Conservation (phyloP, 306 rosid species). For the Fragaria ananassa region DNA sequence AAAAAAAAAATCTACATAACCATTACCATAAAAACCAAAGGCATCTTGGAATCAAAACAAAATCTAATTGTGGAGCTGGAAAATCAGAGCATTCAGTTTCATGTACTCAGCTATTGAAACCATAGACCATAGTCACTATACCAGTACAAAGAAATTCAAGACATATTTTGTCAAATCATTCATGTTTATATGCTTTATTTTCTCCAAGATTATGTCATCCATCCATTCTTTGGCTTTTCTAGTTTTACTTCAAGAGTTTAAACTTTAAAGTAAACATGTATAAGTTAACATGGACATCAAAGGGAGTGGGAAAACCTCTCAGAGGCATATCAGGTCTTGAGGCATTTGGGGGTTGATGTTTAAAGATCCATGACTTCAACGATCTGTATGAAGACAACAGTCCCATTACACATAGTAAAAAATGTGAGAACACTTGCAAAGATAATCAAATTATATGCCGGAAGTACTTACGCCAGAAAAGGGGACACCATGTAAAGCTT, state of each 20-base stretch:
- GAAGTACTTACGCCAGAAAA: conserved; percentile 56
- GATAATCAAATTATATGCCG: conserved; percentile 27
- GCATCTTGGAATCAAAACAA: neutral
- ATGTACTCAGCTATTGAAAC: neutral
- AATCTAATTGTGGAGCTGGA: neutral
- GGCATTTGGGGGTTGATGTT: conserved; percentile 54
- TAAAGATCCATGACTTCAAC: conserved; percentile 70
- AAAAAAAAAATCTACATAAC: neutral
- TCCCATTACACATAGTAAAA: conserved; percentile 21
- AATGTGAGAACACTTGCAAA: conserved; percentile 13
- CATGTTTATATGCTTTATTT: conserved; percentile 2
- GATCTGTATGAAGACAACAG: conserved; percentile 49
- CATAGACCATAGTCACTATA: neutral
- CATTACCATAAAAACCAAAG: neutral
- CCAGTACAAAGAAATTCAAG: neutral
- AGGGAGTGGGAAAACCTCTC: conserved; percentile 19
- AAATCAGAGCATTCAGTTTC: neutral
- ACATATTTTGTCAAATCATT: neutral
- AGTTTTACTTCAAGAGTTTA: neutral
- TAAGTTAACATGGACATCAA: neutral
- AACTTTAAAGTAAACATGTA: neutral
- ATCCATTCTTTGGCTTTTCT: neutral
- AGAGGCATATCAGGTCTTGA: conserved; percentile 72
- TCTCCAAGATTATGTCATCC: neutral
- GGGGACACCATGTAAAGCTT: conserved; percentile 99